phyloP scores from a whole-genome alignment of 306 rosid species.

The Malus sieversii region DNA sequence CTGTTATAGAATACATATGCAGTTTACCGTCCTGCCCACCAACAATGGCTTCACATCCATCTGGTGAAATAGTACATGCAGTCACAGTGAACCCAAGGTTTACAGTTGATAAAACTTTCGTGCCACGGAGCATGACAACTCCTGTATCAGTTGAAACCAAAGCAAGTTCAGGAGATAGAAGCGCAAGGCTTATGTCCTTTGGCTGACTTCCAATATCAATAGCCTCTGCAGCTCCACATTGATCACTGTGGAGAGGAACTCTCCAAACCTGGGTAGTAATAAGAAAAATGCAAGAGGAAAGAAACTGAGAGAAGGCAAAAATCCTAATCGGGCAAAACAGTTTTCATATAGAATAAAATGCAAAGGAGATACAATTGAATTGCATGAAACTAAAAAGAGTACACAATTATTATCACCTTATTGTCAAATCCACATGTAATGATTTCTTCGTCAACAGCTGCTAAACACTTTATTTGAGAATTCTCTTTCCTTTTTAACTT shows the following conservation, averaged over 20 bases:
- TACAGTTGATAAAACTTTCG: conserved; percentile 61
- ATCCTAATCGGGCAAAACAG: neutral
- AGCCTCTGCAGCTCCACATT: conserved; percentile 71
- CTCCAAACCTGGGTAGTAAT: conserved; percentile 55
- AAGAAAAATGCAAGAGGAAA: conserved; percentile 12
- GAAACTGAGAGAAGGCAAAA: neutral
- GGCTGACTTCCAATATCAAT: conserved; percentile 93
- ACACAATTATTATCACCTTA: conserved; percentile 36
- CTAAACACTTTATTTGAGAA: conserved; percentile 74
- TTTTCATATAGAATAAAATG: neutral
- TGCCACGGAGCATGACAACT: conserved; percentile 70
- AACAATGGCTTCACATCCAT: conserved; percentile 87
- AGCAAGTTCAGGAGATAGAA: conserved; percentile 71
- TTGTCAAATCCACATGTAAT: conserved; percentile 82
- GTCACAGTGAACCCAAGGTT: conserved; percentile 82
- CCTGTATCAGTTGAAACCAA: conserved; percentile 77
- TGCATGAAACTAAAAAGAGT: conserved; percentile 6
- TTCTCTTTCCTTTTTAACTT: conserved; percentile 72
- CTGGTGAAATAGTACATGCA: conserved; percentile 76
- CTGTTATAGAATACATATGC: conserved; percentile 59
- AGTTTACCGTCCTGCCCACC: conserved; percentile 94
- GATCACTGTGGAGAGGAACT: conserved; percentile 53
- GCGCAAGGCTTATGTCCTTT: conserved; percentile 79
- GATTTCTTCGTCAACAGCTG: conserved; percentile 74
- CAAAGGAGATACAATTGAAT: conserved; percentile 9